Evolutionary conservation across 2,329 filamentous ascomycete genomes (phyloP).

Genomic region (Rugonectria rugulosa): DNA sequence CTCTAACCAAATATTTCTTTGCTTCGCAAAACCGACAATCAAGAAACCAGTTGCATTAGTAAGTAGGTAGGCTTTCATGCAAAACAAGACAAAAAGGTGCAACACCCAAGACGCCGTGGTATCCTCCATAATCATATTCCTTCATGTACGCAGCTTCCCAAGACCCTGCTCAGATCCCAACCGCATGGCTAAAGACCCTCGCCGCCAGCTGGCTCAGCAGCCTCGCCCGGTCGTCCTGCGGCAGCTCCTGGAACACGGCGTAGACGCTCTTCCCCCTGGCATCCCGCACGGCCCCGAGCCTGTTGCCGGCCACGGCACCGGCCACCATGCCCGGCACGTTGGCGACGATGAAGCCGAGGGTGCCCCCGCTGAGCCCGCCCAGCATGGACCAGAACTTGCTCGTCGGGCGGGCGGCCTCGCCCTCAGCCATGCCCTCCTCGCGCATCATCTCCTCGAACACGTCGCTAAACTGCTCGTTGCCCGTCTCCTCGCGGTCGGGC

Average conservation of each 20-base stretch:
- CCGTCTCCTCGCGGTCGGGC: conserved; percentile 60
- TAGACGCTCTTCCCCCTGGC: conserved; percentile 95
- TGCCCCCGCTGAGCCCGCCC: conserved; percentile 85
- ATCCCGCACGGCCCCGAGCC: conserved; percentile 89
- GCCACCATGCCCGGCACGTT: conserved; percentile 90
- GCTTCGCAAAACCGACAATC: too few relatives aligned
- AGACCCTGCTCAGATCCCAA: conserved; percentile 55
- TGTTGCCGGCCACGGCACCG: conserved; percentile 90
- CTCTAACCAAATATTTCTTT: too few relatives aligned
- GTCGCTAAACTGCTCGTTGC: conserved; percentile 85
- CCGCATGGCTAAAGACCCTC: conserved; percentile 84
- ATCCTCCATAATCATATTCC: not conserved
- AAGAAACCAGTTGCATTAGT: too few relatives aligned
- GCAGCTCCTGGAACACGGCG: conserved; percentile 86
- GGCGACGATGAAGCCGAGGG: conserved; percentile 92
- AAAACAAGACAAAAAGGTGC: not conserved
- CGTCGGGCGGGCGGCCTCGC: conserved; percentile 65
- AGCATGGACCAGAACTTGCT: conserved; percentile 86
- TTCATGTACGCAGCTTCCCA: not conserved
- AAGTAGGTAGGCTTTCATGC: too few relatives aligned
- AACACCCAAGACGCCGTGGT: conserved; percentile 20
- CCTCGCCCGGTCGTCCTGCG: conserved; percentile 80
- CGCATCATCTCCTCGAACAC: conserved; percentile 91
- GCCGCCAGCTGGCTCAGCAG: conserved; percentile 84
- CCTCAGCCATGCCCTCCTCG: conserved; percentile 83